These are phyloP conservation scores for Yamagishiella unicocca DNA, from an alignment of 139 green algal genomes.

Conservation along the genomic window DNA sequence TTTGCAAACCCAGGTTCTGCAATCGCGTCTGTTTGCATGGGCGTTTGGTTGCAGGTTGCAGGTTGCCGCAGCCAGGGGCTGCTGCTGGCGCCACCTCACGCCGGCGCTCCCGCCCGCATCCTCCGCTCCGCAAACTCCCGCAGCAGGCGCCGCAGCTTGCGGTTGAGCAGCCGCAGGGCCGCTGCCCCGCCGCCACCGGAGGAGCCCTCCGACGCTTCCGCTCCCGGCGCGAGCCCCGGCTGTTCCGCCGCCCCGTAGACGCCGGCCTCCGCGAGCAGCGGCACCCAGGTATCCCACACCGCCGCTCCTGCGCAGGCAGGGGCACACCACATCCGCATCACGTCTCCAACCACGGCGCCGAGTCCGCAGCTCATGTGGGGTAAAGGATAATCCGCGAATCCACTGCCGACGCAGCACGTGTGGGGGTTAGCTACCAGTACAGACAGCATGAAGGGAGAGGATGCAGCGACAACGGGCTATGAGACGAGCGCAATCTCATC, in stretches of 20 bases:
- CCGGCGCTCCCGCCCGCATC: conserved; percentile 11
- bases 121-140: conserved; percentile 48
- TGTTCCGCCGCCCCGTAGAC: too few relatives aligned
- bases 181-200: not conserved
- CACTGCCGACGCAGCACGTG: not conserved
- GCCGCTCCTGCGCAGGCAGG: not conserved
- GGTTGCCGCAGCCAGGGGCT: too few relatives aligned
- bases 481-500: not conserved
- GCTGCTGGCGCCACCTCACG: too few relatives aligned
- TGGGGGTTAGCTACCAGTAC: not conserved
- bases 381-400: not conserved
- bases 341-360: not conserved
- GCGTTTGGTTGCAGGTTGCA: too few relatives aligned
- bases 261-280: conserved; percentile 11
- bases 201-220: not conserved
- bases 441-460: too few relatives aligned
- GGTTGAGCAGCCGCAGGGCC: not conserved
- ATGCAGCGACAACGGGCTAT: not conserved
- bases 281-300: not conserved
- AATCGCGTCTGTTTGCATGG: too few relatives aligned
- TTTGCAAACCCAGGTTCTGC: too few relatives aligned
- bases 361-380: not conserved
- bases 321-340: too few relatives aligned
- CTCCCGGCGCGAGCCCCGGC: not conserved
- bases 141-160: conserved; percentile 32